Percentiles rank a stretch among this genome's conserved stretches.
phyloP scores from a whole-genome alignment of 495 filamentous ascomycete genomes.

The Haplographium delicatum region DNA sequence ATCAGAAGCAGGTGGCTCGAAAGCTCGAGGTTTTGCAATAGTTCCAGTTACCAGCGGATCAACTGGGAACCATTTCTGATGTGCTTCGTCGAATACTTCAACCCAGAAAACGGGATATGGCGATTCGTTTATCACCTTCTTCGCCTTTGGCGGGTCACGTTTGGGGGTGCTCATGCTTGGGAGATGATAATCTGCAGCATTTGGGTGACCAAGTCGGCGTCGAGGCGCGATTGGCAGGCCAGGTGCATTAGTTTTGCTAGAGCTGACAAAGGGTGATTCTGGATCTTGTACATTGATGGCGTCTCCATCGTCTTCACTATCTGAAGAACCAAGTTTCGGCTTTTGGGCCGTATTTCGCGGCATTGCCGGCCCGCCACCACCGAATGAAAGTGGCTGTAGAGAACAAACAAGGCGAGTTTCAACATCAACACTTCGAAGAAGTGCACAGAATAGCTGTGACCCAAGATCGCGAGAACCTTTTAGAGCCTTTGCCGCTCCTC shows the following conservation, averaged over 20 bases:
- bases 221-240: slow-evolving; percentile 8
- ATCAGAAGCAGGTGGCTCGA: slow-evolving; percentile 79
- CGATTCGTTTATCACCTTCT: slow-evolving; percentile 51
- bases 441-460: slow-evolving; percentile 81
- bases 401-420: slow-evolving; percentile 90
- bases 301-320: slow-evolving; percentile 27
- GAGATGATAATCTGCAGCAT: slow-evolving; percentile 24
- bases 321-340: slow-evolving; percentile 40
- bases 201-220: slow-evolving; percentile 25
- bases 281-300: slow-evolving; percentile 6
- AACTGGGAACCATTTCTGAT: slow-evolving; percentile 85
- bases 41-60: slow-evolving; percentile 80
- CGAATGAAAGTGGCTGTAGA: slow-evolving; percentile 75
- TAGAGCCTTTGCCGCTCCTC: slow-evolving; percentile 55
- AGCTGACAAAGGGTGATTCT: background rate
- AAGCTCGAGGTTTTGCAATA: slow-evolving; percentile 59
- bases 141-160: slow-evolving; percentile 28
- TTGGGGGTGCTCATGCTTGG: slow-evolving; percentile 21
- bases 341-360: slow-evolving; percentile 31
- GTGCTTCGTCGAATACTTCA: slow-evolving; percentile 76
- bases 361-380: slow-evolving; percentile 37
- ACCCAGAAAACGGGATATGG: slow-evolving; percentile 87
- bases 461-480: slow-evolving; percentile 84
- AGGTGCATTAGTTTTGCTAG: background rate
- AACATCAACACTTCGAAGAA: slow-evolving; percentile 72